Conservation (phyloP, 148 eudicot species). For the Arctostaphylos glauca region DNA sequence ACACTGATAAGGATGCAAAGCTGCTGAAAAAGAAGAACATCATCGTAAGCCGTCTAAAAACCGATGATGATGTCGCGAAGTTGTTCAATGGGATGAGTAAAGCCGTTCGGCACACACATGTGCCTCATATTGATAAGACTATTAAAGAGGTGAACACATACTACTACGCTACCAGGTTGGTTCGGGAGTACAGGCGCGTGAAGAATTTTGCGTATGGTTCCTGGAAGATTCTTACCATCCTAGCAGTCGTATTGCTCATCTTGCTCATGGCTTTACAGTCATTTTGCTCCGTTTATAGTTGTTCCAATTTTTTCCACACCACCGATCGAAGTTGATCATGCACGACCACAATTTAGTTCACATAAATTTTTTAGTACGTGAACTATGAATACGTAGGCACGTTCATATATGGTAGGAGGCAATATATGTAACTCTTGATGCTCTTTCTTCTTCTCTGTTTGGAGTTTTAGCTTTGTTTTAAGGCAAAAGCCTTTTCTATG, state of each 20-base stretch:
- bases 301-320: conserved; percentile 17
- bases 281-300: conserved; percentile 35
- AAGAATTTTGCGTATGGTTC: conserved; percentile 19
- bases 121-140: conserved; percentile 27
- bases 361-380: too few relatives aligned
- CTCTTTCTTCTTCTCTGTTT: too few relatives aligned
- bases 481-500: too few relatives aligned
- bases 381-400: too few relatives aligned
- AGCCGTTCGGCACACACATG: conserved; percentile 27
- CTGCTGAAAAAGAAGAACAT: conserved; percentile 30
- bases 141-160: conserved; percentile 31
- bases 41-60: conserved; percentile 24
- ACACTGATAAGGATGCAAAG: conserved; percentile 34
- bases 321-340: background rate
- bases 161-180: conserved; percentile 19
- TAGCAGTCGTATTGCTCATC: conserved; percentile 28
- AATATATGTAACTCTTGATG: too few relatives aligned
- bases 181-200: conserved; percentile 12
- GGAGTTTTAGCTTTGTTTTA: too few relatives aligned
- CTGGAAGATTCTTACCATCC: conserved; percentile 31
- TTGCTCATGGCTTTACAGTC: conserved; percentile 31
- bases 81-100: conserved; percentile 55
- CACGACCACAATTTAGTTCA: too few relatives aligned
- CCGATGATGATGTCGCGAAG: conserved; percentile 30
- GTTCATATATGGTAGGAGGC: too few relatives aligned